A percentile compares a stretch with the other conserved stretches of the same genome.
These are phyloP conservation scores for Lagenaria siceraria DNA, from an alignment of 306 rosid species.

Conservation along the genomic window DNA sequence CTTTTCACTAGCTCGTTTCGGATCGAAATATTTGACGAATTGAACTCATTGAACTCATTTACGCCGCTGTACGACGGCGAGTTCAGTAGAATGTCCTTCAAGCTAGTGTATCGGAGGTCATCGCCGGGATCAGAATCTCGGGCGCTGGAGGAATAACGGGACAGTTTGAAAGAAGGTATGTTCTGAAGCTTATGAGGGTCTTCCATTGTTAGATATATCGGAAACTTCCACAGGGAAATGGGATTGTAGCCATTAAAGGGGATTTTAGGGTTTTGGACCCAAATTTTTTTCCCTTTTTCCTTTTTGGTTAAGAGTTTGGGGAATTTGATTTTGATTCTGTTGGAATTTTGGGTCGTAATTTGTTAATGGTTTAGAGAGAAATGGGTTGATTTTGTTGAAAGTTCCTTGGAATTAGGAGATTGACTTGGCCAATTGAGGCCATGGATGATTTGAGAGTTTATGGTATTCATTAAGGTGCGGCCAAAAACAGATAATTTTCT, in stretches of 20 bases:
- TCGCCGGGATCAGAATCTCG: slow-evolving; percentile 9
- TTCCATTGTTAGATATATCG: background rate
- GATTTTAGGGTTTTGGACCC: background rate
- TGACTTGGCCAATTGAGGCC: background rate
- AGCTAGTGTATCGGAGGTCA: slow-evolving; percentile 45
- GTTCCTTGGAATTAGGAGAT: background rate
- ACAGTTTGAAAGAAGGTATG: slow-evolving; percentile 13
- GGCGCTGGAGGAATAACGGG: slow-evolving; percentile 12
- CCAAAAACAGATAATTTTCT: background rate
- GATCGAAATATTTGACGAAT: slow-evolving; percentile 31
- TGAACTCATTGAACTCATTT: slow-evolving; percentile 28
- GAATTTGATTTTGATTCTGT: background rate
- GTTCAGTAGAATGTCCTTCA: slow-evolving; percentile 43
- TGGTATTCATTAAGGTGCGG: background rate
- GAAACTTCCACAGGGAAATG: background rate
- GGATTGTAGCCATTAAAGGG: slow-evolving; percentile 7
- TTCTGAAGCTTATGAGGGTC: slow-evolving; percentile 1
- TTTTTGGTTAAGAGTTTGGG: background rate
- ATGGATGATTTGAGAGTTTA: background rate
- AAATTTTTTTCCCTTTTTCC: background rate
- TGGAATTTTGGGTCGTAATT: background rate
- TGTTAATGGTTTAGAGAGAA: background rate
- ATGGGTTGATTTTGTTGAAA: slow-evolving; percentile 7
- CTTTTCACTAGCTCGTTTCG: slow-evolving; percentile 48
- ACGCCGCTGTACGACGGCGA: slow-evolving; percentile 16